These are phyloP conservation scores for Coemansia sp. DNA, from an alignment of 192 early-diverging fungal genomes.

Conservation along the genomic window DNA sequence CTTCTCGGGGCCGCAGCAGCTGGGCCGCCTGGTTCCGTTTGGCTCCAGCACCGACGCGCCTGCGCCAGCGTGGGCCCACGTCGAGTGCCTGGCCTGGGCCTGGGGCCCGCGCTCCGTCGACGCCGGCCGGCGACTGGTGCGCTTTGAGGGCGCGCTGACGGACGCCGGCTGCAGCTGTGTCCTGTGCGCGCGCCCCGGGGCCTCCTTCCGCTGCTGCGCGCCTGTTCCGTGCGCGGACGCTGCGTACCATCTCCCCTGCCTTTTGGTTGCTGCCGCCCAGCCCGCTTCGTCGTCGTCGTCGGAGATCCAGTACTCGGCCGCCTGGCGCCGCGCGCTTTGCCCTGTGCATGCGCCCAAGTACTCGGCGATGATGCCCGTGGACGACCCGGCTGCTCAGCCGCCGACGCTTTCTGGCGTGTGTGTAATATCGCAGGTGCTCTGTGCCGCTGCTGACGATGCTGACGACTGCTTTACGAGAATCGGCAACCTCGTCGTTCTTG, in stretches of 20 bases:
- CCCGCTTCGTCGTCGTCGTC: background rate
- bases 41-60: background rate
- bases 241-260: slow-evolving; percentile 48
- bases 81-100: slow-evolving; percentile 54
- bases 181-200: slow-evolving; percentile 28
- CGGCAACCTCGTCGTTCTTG: slow-evolving; percentile 22
- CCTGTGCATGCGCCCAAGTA: slow-evolving; percentile 36
- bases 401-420: slow-evolving; percentile 10
- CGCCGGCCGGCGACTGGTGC: slow-evolving; percentile 7
- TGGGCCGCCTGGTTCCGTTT: slow-evolving; percentile 42
- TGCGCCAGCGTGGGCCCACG: slow-evolving; percentile 35
- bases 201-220: slow-evolving; percentile 55
- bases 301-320: slow-evolving; percentile 37
- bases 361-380: slow-evolving; percentile 43
- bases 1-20: background rate
- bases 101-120: slow-evolving; percentile 47
- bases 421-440: background rate
- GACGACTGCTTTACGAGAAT: background rate
- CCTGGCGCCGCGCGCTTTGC: slow-evolving; percentile 50
- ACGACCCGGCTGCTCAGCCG: slow-evolving; percentile 13
- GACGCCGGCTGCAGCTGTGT: slow-evolving; percentile 16
- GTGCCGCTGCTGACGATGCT: too few species aligned
- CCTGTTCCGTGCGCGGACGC: slow-evolving; percentile 39
- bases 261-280: slow-evolving; percentile 15
- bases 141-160: slow-evolving; percentile 37